Percentiles rank a stretch among this genome's conserved stretches.
Conservation (phyloP, 805 yeast species). For the Starmerella asiatica region DNA sequence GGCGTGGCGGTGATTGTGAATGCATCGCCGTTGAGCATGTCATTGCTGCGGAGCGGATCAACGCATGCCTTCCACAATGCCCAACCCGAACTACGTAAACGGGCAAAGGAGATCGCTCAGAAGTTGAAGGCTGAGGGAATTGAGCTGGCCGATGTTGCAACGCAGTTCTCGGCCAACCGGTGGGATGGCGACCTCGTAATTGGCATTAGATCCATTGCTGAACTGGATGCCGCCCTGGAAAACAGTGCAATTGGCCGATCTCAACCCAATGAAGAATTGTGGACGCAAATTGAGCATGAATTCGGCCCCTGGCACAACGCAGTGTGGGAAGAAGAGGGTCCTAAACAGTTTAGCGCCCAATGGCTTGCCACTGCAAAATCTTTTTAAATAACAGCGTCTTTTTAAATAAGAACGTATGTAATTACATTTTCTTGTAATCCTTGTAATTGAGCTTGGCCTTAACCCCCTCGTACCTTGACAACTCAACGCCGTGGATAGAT, state of each 20-base stretch:
- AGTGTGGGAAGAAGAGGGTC: constrained; percentile 12
- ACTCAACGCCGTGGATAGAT: constrained; percentile 30
- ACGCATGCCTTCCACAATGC: constrained; percentile 79
- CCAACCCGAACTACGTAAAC: constrained; percentile 37
- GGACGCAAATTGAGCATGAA: constrained; percentile 8
- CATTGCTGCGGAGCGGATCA: constrained; percentile 52
- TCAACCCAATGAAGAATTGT: constrained; percentile 8
- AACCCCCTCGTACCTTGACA: constrained; percentile 45
- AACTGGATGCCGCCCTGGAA: constrained; percentile 47
- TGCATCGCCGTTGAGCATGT: constrained; percentile 83
- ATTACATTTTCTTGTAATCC: constrained; percentile 25
- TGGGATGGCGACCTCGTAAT: constrained; percentile 65
- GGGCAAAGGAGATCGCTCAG: constrained; percentile 34
- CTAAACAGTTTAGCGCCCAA: background rate
- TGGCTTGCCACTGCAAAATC: constrained; percentile 2
- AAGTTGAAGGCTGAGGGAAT: constrained; percentile 34
- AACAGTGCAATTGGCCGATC: constrained; percentile 39
- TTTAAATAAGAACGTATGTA: too few relatives aligned
- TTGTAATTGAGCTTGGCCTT: constrained; percentile 34
- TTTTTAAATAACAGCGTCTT: background rate
- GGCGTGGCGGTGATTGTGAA: constrained; percentile 49
- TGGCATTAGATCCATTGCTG: constrained; percentile 57
- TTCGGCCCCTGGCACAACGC: constrained; percentile 15
- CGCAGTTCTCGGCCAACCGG: constrained; percentile 53
- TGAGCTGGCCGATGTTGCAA: constrained; percentile 72